phyloP scores from a whole-genome alignment of 192 early-diverging fungal genomes.

The Umbelopsis ramanniana region DNA sequence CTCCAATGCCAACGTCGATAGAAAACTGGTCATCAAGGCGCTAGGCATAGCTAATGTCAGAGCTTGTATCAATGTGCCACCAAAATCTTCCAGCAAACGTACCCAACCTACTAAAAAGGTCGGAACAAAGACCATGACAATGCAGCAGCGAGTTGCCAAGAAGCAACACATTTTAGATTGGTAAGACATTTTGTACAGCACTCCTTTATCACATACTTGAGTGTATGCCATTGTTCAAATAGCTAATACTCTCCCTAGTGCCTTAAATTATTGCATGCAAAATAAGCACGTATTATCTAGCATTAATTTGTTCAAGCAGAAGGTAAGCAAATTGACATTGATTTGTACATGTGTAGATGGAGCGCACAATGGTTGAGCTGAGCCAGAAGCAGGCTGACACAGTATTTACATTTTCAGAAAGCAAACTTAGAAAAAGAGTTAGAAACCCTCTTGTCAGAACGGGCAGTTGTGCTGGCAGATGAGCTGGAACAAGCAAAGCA shows the following conservation, averaged over 20 bases:
- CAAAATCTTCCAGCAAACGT: background rate
- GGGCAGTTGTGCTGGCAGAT: constrained; percentile 16
- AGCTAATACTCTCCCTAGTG: background rate
- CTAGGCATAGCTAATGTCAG: constrained; percentile 22
- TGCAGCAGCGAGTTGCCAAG: constrained; percentile 28
- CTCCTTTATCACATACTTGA: background rate
- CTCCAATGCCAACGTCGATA: constrained; percentile 7
- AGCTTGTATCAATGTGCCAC: background rate
- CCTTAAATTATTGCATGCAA: background rate
- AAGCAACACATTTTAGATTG: constrained; percentile 15
- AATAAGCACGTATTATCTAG: background rate
- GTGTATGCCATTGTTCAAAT: background rate
- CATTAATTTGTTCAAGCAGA: constrained; percentile 13
- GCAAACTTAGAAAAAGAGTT: constrained; percentile 22
- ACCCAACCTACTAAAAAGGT: background rate
- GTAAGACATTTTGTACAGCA: background rate
- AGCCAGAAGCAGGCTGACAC: background rate
- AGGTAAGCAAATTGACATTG: constrained; percentile 13
- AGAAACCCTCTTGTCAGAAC: constrained; percentile 29
- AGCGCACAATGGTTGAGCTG: too few relatives aligned
- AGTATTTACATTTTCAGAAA: constrained; percentile 16
- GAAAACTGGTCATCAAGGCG: constrained; percentile 24
- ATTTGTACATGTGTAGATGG: too few relatives aligned
- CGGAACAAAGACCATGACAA: constrained; percentile 3
- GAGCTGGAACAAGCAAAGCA: background rate